phyloP scores from a whole-genome alignment of 1,284 basidiomycete species.

The Cryptococcus floricola region DNA sequence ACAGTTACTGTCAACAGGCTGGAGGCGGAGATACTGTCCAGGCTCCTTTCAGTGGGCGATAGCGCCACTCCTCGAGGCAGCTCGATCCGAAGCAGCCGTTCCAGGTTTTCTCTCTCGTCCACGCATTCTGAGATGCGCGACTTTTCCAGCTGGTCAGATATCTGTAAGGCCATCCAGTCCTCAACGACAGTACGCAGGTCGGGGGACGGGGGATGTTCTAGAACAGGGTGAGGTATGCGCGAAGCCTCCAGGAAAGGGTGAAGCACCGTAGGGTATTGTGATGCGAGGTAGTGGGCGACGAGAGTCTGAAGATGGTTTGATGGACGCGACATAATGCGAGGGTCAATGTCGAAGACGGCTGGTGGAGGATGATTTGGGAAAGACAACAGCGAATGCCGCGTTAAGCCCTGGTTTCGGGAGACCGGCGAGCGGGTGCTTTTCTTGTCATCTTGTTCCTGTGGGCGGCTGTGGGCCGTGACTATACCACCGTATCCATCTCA shows the following conservation, averaged over 20 bases:
- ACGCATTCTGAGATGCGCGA: conserved; percentile 6
- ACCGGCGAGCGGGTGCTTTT: too few species aligned
- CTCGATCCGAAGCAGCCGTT: conserved; percentile 1
- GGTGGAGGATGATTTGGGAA: too few species aligned
- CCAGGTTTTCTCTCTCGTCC: too few species aligned
- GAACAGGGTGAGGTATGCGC: conserved; percentile 23
- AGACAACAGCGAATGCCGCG: too few species aligned
- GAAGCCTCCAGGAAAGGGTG: conserved; percentile 35
- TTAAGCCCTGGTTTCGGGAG: too few species aligned
- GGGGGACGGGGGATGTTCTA: conserved; percentile 24
- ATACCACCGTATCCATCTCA: too few species aligned
- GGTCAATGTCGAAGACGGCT: not conserved
- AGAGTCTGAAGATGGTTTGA: conserved; percentile 21
- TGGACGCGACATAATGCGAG: not conserved
- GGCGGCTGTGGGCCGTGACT: too few species aligned
- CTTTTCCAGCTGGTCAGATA: conserved; percentile 16
- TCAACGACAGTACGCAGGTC: conserved; percentile 40
- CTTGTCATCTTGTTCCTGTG: too few species aligned
- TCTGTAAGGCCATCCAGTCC: conserved; percentile 24
- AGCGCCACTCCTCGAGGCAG: conserved; percentile 21
- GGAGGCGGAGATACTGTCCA: conserved; percentile 34
- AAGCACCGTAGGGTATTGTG: conserved; percentile 38
- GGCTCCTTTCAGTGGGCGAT: conserved; percentile 13
- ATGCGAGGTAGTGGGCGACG: conserved; percentile 42
- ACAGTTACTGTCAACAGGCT: conserved; percentile 39